Base-by-base conservation (phyloP, 2,329 filamentous ascomycete species). In the Zymoseptoria ardabiliae region DNA sequence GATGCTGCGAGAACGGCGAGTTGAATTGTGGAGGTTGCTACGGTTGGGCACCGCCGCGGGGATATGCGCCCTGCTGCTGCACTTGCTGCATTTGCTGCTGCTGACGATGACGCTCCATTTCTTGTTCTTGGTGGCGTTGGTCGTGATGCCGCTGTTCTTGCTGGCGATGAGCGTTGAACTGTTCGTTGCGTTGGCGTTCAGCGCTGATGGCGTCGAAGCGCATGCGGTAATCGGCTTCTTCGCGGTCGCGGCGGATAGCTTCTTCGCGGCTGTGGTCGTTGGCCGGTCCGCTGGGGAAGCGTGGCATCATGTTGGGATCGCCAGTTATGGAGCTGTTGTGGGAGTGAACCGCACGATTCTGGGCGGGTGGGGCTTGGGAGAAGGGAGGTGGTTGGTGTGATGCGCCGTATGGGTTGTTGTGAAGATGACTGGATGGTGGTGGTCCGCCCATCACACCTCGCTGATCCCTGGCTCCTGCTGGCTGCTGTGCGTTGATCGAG, bases 311-410 rank as follows among this genome's bases (percentile, higher is more conserved):
- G 11, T 57, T 50, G 1, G 60, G 56, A 9, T 60, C 56, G 5
- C 66, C 67, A 28, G 61, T 58, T 8, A 70, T 55, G 2, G 70
- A 71, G 17, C 55, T 63, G 22, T 70, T 70, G 61, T 72, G 71
- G 5, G 68, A 61, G 35, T 72, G 71, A 30, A 71, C 68, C 13
- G 63, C 63, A 23, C 69, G 66, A 54, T 65, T 69, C 30, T 67
- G 67, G 22, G 64, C 56, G 19, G 60, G 60, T 4, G 66, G 64
- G 11, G 65, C 59, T 51, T 70, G 69, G 2, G 63, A 60, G 54
- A 67, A 69, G 1, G 65, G 60, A 7, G 61, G 57, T 8, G 62
- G 62, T 51, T 61, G 65, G 50, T 64, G 63, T n/a, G 57, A 50
- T 48, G 60, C 59, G 8, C 58, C 65, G 50, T 72, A 73, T 0